Evolutionary conservation across 257 asterid species (phyloP).

Genomic region (Solanum ossicruentum): DNA sequence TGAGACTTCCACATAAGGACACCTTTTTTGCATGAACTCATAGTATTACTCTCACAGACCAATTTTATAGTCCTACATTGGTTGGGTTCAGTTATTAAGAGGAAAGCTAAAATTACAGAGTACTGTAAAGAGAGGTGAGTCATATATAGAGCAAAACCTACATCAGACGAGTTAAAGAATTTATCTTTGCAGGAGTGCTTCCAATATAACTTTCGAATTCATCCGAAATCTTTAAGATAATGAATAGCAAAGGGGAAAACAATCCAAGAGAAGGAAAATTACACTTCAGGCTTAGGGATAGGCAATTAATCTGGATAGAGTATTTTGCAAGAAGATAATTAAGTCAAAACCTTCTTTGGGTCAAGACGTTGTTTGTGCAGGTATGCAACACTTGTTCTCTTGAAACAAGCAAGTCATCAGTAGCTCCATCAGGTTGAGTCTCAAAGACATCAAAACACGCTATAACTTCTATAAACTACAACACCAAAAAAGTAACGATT

Average conservation of each 20-base stretch:
- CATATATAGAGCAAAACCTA: neutral
- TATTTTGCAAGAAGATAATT: neutral
- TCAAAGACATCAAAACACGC: neutral
- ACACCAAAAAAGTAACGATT: neutral
- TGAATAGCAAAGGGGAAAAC: neutral
- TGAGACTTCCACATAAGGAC: neutral
- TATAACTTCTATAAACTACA: neutral
- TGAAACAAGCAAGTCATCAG: neutral
- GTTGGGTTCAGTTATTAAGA: neutral
- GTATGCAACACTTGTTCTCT: neutral
- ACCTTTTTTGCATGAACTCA: neutral
- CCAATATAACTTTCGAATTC: neutral
- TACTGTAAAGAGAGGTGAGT: neutral
- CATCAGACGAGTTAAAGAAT: neutral
- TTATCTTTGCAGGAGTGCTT: neutral
- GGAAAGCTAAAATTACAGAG: neutral
- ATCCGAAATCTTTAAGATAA: neutral
- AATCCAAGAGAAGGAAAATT: neutral
- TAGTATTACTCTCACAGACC: neutral
- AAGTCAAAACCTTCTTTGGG: neutral
- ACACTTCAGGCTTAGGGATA: neutral
- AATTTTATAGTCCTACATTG: neutral
- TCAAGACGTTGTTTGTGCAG: neutral
- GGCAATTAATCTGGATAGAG: neutral
- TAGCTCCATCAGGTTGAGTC: neutral